These are phyloP conservation scores for Neonectria sp. DNA, from an alignment of 2,329 filamentous ascomycete genomes.

Conservation along the genomic window DNA sequence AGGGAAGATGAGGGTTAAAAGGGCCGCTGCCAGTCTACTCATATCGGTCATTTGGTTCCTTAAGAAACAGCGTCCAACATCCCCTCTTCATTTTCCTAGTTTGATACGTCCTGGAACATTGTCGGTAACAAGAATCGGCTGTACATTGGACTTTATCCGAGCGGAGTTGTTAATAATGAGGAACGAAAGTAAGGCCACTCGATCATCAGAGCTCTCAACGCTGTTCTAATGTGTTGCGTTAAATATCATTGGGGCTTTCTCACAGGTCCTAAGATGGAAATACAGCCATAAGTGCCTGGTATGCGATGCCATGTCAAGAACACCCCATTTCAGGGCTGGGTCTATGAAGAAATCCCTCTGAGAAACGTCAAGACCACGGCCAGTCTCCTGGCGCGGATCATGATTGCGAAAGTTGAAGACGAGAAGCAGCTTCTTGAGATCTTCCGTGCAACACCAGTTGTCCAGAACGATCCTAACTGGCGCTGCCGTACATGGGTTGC, in stretches of 20 bases:
- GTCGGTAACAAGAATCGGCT: slow-evolving; percentile 43
- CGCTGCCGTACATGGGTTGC: slow-evolving; percentile 58
- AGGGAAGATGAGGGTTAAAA: not conserved
- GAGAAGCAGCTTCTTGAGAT: slow-evolving; percentile 51
- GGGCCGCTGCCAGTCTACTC: not conserved
- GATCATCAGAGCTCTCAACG: not conserved
- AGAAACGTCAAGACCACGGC: slow-evolving; percentile 41
- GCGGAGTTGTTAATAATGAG: slow-evolving; percentile 41
- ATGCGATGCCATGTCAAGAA: too few relatives aligned
- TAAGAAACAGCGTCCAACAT: not conserved
- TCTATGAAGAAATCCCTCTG: slow-evolving; percentile 44
- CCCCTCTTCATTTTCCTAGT: not conserved
- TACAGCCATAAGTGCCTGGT: slow-evolving; percentile 20
- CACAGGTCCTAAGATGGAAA: slow-evolving; percentile 50
- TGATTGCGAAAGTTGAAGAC: slow-evolving; percentile 58
- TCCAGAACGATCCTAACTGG: slow-evolving; percentile 54
- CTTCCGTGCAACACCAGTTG: slow-evolving; percentile 50
- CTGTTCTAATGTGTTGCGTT: not conserved
- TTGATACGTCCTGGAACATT: not conserved
- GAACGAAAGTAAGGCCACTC: slow-evolving; percentile 43
- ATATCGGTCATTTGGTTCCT: slow-evolving; percentile 1
- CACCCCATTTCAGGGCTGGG: slow-evolving; percentile 37
- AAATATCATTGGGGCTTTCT: slow-evolving; percentile 52
- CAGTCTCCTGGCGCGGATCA: slow-evolving; percentile 54
- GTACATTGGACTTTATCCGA: slow-evolving; percentile 52